Percentiles rank a stretch among this genome's conserved stretches.
Conservation (phyloP, 805 yeast species). For the Candida krabiensis region DNA sequence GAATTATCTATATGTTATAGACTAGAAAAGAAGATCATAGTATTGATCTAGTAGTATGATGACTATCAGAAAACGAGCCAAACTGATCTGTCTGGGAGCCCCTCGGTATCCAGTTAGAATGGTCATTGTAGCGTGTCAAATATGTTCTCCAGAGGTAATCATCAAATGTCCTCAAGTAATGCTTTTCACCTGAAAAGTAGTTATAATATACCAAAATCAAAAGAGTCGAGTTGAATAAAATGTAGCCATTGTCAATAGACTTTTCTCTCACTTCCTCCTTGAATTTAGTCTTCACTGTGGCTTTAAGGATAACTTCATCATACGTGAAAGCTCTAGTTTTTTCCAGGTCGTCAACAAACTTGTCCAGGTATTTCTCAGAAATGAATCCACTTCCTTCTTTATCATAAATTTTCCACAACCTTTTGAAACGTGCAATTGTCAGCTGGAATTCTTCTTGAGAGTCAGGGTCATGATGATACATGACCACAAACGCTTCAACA, state of each 20-base stretch:
- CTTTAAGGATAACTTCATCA: constrained; percentile 4
- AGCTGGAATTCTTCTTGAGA: constrained; percentile 46
- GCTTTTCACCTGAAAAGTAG: constrained; percentile 6
- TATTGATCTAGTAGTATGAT: no score
- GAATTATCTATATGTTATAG: no score
- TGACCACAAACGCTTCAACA: constrained; percentile 81
- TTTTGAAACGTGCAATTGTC: constrained; percentile 66
- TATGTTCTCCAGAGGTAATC: constrained; percentile 14
- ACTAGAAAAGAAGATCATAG: no score
- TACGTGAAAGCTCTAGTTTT: constrained; percentile 4
- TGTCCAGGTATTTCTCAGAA: constrained; percentile 47
- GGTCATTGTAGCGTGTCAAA: not conserved
- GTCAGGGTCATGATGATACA: constrained; percentile 51
- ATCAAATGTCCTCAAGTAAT: constrained; percentile 11
- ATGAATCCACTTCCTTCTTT: constrained; percentile 72
- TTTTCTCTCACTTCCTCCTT: constrained; percentile 9
- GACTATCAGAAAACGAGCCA: no score
- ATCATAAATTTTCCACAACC: constrained; percentile 70
- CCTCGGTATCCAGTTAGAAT: no score
- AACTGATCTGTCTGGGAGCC: no score
- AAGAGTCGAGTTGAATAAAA: constrained; percentile 6
- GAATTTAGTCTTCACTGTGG: constrained; percentile 1
- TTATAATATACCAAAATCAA: constrained; percentile 7
- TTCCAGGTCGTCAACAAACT: constrained; percentile 53
- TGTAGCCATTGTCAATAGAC: not conserved